phyloP scores from a whole-genome alignment of 2,329 filamentous ascomycete species.

The Fusarium tanahbumbuense region DNA sequence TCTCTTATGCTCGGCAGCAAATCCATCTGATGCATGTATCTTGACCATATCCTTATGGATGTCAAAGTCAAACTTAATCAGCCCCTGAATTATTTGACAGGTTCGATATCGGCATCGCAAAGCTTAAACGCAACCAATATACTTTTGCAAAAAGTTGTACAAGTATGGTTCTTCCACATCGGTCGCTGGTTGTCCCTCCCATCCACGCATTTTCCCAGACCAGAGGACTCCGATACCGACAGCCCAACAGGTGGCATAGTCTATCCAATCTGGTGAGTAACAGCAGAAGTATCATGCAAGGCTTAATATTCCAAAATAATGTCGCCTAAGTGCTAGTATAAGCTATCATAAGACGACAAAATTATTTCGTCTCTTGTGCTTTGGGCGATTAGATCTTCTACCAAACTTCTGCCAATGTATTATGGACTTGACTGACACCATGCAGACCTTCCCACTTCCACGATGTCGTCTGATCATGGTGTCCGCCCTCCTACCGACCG shows the following conservation, averaged over 20 bases:
- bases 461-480: not conserved
- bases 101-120: not conserved
- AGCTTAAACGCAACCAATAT: not conserved
- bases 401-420: not conserved
- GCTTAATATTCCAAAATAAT: not conserved
- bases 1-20: not conserved
- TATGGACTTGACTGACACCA: not conserved
- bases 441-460: not conserved
- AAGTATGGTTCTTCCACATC: not conserved
- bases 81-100: not conserved
- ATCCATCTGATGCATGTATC: not conserved
- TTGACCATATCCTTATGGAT: not conserved
- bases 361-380: not conserved
- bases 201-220: not conserved
- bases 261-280: not conserved
- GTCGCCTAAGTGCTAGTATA: not conserved
- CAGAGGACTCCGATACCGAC: not conserved
- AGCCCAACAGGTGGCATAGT: not conserved
- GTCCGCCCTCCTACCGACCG: not conserved
- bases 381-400: not conserved
- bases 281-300: not conserved
- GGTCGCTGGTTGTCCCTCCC: not conserved
- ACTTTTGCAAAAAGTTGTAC: not conserved
- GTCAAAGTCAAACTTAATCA: not conserved
- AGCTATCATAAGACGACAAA: not conserved